These are phyloP conservation scores for Talaromyces nanjingensis DNA, from an alignment of 495 filamentous ascomycete species.

Conservation along the genomic window DNA sequence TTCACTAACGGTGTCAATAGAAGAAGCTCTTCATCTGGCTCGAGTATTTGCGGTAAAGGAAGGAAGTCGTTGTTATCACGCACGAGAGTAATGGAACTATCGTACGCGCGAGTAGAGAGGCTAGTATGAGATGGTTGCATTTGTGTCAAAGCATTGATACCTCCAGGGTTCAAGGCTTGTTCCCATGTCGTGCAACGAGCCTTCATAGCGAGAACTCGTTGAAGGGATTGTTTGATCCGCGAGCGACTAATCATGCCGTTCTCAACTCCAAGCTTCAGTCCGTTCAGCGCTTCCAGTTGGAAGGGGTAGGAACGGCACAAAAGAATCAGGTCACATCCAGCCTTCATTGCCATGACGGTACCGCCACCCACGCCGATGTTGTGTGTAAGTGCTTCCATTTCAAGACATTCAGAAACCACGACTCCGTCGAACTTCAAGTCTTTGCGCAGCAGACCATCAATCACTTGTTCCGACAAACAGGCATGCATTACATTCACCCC, in stretches of 20 bases:
- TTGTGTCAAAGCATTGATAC: constrained; percentile 61
- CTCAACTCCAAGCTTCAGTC: constrained; percentile 75
- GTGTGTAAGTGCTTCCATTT: constrained; percentile 86
- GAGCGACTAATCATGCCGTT: constrained; percentile 73
- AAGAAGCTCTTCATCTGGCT: constrained; percentile 75
- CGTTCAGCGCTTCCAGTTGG: constrained; percentile 80
- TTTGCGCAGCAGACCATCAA: constrained; percentile 73
- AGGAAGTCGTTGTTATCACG: constrained; percentile 73
- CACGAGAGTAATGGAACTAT: constrained; percentile 78
- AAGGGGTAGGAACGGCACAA: constrained; percentile 78
- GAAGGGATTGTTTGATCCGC: constrained; percentile 68
- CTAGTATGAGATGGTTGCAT: constrained; percentile 72
- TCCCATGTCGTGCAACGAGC: constrained; percentile 74
- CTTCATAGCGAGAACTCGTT: constrained; percentile 68
- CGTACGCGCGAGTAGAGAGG: constrained; percentile 76
- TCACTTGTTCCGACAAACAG: constrained; percentile 83
- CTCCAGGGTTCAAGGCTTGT: constrained; percentile 72
- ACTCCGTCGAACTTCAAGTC: constrained; percentile 84
- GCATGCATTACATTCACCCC: constrained; percentile 89
- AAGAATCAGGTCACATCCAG: constrained; percentile 80
- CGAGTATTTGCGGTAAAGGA: constrained; percentile 68
- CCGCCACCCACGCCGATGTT: constrained; percentile 90
- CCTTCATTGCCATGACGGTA: constrained; percentile 90
- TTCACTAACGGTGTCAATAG: constrained; percentile 81
- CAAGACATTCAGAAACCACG: constrained; percentile 89